Evolutionary conservation across 139 green algal species (phyloP), one percentile per base, ranked within the genome.

Genomic region (Picochlorum costavermella): DNA sequence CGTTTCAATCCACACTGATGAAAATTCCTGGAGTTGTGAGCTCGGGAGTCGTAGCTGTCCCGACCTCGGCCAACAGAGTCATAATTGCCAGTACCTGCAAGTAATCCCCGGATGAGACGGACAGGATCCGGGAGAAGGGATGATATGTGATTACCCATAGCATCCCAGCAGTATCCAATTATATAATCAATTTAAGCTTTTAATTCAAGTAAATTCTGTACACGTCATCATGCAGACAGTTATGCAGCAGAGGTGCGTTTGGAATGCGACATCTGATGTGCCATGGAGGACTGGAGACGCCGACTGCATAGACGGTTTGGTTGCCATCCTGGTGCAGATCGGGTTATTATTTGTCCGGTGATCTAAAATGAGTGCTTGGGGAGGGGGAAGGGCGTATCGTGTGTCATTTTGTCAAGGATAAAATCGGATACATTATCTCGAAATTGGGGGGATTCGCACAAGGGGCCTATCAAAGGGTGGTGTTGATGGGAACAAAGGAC

Each of bases 1-100:
- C 74, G 40, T 75, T 89, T 16, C 69, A 58, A 8, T 30, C 58
- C 2, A 71, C 80, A 46, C 81, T 89, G 25, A 67, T 80, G 55
- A 56, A 57, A 2, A 66, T 89, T 9, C 36, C 59, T 12, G 82
- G 82, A 3, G 75, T 86, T 28, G 53, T 87, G 2, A 69, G 74
- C 3, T 75, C 84, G 33, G 82, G 82, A 0, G 64, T 88, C 53
- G 50, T 87, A 59, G 17, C 71, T 16, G 60, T 68, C 26, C 62
- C 62, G 2, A 63, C 69, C 5, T 63, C 59, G 26, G 46, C 46
- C 4, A 53, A 53, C 46, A 20, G 9, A 11, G n/a, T 17, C 0
- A 45, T 2, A 0, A 45, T 61, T n/a, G 31, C 30, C 50, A 28
- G 50, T 13, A 58, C 25, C 11, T 58, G 9, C 50, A 49, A 23